Evolutionary conservation across 306 rosid genomes (phyloP), one percentile per base, ranked within the genome.

Genomic region (Abrus pulchellus): DNA sequence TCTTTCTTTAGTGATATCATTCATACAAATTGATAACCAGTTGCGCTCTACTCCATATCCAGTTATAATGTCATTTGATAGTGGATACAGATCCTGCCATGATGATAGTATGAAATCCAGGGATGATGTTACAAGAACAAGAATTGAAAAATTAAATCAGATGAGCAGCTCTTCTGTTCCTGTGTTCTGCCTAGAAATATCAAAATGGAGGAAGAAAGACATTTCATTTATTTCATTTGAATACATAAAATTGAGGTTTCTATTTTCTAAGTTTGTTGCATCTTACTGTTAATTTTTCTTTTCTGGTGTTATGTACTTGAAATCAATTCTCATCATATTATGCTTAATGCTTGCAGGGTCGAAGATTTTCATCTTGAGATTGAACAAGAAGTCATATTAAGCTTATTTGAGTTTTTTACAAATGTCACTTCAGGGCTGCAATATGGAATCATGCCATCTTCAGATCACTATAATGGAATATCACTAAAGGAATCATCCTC

Each of bases 161-260:
- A 83, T 65, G 74, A 55, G 86, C 75, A 69, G 80, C 83, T 82
- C 83, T 80, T 69, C 66, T 53, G 92, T 81, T 83, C 95, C 99
- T 38, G 90, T 88, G 62, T 74, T 95, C 76, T 76, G 83, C 84
- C 86, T 95, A 33, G 92, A 89, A 34, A 88, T 90, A 70, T 95
- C 98, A 9, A 95, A 95, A 80, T 94, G 99, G 99, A 89, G 93
- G 88, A 95, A 95, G 90, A 90, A 88, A 80, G 98, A 95, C 83
- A 84, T 83, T 73, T 89, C 94, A 52, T 83, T 95, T 81, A 90
- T 95, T 83, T 93, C 99, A 53, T 93, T 93, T 84, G 98, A 93
- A 83, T 85, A 88, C 86, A 87, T 95, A 85, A 86, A 85, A 90
- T 80, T 95, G 88, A 91, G 99, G 99, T 95, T 61, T 74, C 10